A percentile compares a stretch with the other conserved stretches of the same genome.
Conservation (phyloP, 805 yeast genomes). For the Suhomyces kilbournensis region DNA sequence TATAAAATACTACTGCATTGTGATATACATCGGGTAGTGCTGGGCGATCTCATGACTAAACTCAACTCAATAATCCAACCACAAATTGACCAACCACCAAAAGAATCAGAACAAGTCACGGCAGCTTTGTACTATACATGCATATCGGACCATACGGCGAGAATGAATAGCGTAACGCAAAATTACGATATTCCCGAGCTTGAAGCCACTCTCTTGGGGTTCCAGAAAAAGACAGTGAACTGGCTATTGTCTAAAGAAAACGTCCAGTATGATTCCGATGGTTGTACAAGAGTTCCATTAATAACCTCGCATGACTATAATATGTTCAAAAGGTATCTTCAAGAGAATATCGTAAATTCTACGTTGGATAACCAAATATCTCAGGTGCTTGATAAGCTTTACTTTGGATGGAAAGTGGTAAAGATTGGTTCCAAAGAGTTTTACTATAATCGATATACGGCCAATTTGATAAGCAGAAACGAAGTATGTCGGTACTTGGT, state of each 20-base stretch:
- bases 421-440: constrained; percentile 8
- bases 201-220: constrained; percentile 42
- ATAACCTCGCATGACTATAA: constrained; percentile 10
- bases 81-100: neutral
- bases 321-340: neutral
- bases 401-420: constrained; percentile 52
- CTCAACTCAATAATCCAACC: constrained; percentile 5
- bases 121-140: constrained; percentile 47
- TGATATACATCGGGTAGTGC: constrained; percentile 17
- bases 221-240: constrained; percentile 52
- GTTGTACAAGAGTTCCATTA: constrained; percentile 19
- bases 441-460: constrained; percentile 54
- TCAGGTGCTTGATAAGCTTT: constrained; percentile 35
- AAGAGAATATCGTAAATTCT: no score
- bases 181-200: constrained; percentile 40
- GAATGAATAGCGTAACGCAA: constrained; percentile 14
- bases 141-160: constrained; percentile 45
- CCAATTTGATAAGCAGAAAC: constrained; percentile 31
- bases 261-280: constrained; percentile 28
- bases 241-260: constrained; percentile 59
- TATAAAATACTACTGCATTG: constrained; percentile 15
- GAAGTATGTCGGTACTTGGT: constrained; percentile 16
- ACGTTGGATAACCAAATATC: neutral
- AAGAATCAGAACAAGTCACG: constrained; percentile 10
- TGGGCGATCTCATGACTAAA: constrained; percentile 16